Conservation (phyloP, 164 flowering plant genomes). For the Cinnamomum chago region DNA sequence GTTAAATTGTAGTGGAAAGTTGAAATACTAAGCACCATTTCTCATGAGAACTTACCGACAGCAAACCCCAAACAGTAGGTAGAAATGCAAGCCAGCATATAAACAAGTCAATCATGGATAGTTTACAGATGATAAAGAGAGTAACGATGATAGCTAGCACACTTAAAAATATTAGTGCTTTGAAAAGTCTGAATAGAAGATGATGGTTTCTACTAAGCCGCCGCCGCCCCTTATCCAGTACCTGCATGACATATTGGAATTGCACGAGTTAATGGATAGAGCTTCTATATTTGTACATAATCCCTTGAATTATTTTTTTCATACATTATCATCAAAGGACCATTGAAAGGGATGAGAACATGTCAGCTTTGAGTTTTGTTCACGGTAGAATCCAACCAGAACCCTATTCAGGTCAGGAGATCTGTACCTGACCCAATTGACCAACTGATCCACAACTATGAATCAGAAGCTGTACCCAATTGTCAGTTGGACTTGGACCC, state of each 20-base stretch:
- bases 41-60: slow-evolving; percentile 46
- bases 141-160: slow-evolving; percentile 43
- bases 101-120: slow-evolving; percentile 68
- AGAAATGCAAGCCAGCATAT: slow-evolving; percentile 80
- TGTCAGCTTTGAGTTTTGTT: no score
- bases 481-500: no score
- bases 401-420: no score
- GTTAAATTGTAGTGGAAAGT: neutral
- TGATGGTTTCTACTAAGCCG: slow-evolving; percentile 58
- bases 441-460: no score
- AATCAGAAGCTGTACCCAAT: no score
- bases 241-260: slow-evolving; percentile 36
- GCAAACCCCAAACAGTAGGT: slow-evolving; percentile 96
- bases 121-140: slow-evolving; percentile 50
- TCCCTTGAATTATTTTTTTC: neutral
- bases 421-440: no score
- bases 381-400: no score
- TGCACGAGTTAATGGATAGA: neutral
- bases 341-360: neutral
- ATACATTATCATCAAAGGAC: neutral
- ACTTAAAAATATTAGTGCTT: slow-evolving; percentile 66
- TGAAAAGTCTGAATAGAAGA: slow-evolving; percentile 63
- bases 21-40: neutral
- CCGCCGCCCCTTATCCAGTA: slow-evolving; percentile 57
- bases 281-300: neutral